These are phyloP conservation scores for Jasminum sambac DNA, from an alignment of 257 asterid species.

Conservation along the genomic window DNA sequence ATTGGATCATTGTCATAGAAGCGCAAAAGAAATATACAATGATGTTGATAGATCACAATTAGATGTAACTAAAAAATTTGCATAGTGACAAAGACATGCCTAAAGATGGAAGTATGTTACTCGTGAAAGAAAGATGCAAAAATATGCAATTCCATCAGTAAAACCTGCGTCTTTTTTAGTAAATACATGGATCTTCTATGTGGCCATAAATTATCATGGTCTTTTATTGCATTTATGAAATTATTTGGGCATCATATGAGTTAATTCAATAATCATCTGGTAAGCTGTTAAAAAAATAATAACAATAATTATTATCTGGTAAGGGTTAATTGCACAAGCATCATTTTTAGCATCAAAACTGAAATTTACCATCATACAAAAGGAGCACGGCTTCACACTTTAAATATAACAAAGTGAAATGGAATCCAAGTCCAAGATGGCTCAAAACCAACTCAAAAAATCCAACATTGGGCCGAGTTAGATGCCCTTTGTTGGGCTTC, in stretches of 20 bases:
- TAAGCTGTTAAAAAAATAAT: too few relatives aligned
- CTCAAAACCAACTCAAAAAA: not conserved
- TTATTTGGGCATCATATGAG: conserved; percentile 16
- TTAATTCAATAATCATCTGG: conserved; percentile 18
- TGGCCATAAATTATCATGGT: conserved; percentile 35
- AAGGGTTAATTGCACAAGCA: too few relatives aligned
- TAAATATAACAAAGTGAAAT: not conserved
- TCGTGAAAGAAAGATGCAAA: conserved; percentile 33
- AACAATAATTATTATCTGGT: too few relatives aligned
- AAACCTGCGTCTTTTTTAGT: not conserved
- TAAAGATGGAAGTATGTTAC: conserved; percentile 18
- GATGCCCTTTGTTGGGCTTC: not conserved
- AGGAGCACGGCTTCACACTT: too few relatives aligned
- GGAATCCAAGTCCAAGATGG: not conserved
- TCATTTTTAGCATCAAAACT: too few relatives aligned
- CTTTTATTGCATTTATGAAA: conserved; percentile 22
- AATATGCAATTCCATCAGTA: conserved; percentile 26
- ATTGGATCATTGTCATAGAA: too few relatives aligned
- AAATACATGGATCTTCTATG: conserved; percentile 16
- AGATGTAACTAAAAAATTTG: too few relatives aligned
- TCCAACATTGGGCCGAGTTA: not conserved
- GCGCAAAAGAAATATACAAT: too few relatives aligned
- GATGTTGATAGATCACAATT: too few relatives aligned
- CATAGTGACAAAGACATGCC: too few relatives aligned
- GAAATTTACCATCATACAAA: too few relatives aligned